Evolutionary conservation across 2,329 filamentous ascomycete genomes (phyloP).

Genomic region (Claviceps cyperi): DNA sequence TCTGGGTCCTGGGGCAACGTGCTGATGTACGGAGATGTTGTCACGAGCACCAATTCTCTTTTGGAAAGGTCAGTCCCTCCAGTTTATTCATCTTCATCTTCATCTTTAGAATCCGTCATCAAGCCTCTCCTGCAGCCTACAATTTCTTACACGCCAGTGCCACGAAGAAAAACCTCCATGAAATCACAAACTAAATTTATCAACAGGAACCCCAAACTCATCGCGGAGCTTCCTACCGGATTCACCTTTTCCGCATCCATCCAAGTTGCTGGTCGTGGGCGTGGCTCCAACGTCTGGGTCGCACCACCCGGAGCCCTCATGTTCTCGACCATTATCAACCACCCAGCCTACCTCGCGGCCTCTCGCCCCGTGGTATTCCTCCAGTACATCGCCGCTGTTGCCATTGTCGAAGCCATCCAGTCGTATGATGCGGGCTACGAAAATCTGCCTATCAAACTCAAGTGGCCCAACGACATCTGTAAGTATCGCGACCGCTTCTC

Average conservation of each 20-base stretch:
- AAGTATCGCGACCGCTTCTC: slow-evolving; percentile 12
- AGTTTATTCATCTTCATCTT: background rate
- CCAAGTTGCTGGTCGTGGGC: slow-evolving; percentile 75
- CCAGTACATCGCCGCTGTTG: slow-evolving; percentile 83
- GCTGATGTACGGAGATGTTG: slow-evolving; percentile 77
- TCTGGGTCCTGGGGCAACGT: slow-evolving; percentile 58
- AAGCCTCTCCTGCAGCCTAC: background rate
- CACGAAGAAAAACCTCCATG: background rate
- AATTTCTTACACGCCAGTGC: background rate
- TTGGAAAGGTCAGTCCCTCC: slow-evolving; percentile 56
- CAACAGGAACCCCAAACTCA: slow-evolving; percentile 57
- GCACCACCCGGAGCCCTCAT: slow-evolving; percentile 75
- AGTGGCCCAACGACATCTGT: slow-evolving; percentile 97
- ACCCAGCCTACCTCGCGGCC: slow-evolving; percentile 56
- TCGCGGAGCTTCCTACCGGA: slow-evolving; percentile 66
- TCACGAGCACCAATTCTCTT: slow-evolving; percentile 88
- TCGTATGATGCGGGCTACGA: slow-evolving; percentile 65
- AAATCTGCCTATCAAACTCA: slow-evolving; percentile 66
- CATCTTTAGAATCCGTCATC: background rate
- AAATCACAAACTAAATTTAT: no score
- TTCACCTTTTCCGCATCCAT: slow-evolving; percentile 79
- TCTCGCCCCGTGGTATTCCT: slow-evolving; percentile 78
- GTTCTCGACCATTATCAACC: slow-evolving; percentile 78
- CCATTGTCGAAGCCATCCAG: slow-evolving; percentile 71
- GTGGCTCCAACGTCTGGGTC: slow-evolving; percentile 89